These are phyloP conservation scores for Bassia scoparia DNA, from an alignment of 148 eudicot genomes.

Conservation along the genomic window DNA sequence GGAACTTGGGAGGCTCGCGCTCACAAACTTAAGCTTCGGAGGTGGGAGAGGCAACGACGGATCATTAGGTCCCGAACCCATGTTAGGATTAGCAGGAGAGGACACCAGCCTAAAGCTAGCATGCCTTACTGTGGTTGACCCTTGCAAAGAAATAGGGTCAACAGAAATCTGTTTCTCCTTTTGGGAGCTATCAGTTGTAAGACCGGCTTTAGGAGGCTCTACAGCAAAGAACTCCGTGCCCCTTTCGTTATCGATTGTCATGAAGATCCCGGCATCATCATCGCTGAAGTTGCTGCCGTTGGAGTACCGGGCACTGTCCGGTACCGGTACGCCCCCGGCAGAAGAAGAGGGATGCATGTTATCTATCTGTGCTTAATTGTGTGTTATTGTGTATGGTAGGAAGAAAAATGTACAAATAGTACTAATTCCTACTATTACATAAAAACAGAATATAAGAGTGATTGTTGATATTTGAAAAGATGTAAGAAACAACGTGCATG, in stretches of 20 bases:
- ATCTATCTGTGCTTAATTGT: not conserved
- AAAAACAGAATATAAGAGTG: not conserved
- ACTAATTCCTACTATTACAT: not conserved
- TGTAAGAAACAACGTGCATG: conserved; percentile 21
- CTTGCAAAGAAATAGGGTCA: conserved; percentile 70
- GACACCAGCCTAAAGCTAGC: conserved; percentile 33
- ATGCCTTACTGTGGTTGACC: conserved; percentile 28
- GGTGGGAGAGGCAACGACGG: conserved; percentile 31
- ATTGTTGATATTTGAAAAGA: not conserved
- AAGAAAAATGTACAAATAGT: not conserved
- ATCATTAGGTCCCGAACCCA: conserved; percentile 2
- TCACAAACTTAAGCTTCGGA: conserved; percentile 47
- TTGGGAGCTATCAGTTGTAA: conserved; percentile 27
- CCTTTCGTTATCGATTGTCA: conserved; percentile 31
- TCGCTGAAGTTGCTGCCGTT: conserved; percentile 31
- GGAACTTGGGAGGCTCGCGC: conserved; percentile 59
- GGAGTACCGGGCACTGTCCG: conserved; percentile 30
- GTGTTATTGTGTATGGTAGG: not conserved
- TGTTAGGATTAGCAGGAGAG: conserved; percentile 21
- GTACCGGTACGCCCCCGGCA: conserved; percentile 6
- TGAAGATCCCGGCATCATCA: conserved; percentile 31
- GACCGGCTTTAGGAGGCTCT: conserved; percentile 32
- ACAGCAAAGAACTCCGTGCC: conserved; percentile 36
- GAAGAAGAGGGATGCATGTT: conserved; percentile 1
- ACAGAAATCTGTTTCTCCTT: conserved; percentile 71